Conservation (phyloP, 305 asterid genomes). For the Striga hermonthica region DNA sequence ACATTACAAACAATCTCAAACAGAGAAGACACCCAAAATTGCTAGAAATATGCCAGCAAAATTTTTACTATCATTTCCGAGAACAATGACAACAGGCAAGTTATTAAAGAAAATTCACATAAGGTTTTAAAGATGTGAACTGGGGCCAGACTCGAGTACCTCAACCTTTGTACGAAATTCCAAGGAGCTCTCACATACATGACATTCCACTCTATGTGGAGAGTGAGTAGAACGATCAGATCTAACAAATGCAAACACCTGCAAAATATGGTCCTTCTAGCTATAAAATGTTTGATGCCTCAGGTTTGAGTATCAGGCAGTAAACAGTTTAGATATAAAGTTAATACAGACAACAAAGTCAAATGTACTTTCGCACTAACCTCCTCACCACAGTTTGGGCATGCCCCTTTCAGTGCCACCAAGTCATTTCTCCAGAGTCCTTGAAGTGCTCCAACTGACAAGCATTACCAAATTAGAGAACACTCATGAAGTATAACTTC, state of each 20-base stretch:
- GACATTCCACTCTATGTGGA: constrained; percentile 82
- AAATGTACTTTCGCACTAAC: constrained; percentile 38
- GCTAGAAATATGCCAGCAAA: constrained; percentile 15
- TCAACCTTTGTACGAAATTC: constrained; percentile 83
- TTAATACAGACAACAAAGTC: constrained; percentile 7
- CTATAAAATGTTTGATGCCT: constrained; percentile 3
- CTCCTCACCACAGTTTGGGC: constrained; percentile 98
- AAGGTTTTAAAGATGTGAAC: neutral
- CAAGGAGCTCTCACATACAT: constrained; percentile 88
- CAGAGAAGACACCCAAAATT: constrained; percentile 8
- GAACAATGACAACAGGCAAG: constrained; percentile 6
- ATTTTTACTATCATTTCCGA: neutral
- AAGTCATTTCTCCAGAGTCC: constrained; percentile 85
- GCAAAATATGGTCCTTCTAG: constrained; percentile 32
- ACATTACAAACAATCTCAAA: constrained; percentile 12
- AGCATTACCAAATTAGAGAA: constrained; percentile 34
- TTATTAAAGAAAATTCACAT: neutral
- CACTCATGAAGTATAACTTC: constrained; percentile 13
- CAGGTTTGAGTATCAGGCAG: constrained; percentile 9
- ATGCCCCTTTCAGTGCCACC: constrained; percentile 87
- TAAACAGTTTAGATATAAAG: constrained; percentile 5
- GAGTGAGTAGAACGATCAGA: constrained; percentile 57
- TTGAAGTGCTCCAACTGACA: constrained; percentile 76
- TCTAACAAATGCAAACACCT: constrained; percentile 94
- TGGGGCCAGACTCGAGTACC: constrained; percentile 43